Percentiles rank a stretch among this genome's conserved stretches.
phyloP scores from a whole-genome alignment of 1,284 basidiomycete species.

The Amylostereum chailletii region DNA sequence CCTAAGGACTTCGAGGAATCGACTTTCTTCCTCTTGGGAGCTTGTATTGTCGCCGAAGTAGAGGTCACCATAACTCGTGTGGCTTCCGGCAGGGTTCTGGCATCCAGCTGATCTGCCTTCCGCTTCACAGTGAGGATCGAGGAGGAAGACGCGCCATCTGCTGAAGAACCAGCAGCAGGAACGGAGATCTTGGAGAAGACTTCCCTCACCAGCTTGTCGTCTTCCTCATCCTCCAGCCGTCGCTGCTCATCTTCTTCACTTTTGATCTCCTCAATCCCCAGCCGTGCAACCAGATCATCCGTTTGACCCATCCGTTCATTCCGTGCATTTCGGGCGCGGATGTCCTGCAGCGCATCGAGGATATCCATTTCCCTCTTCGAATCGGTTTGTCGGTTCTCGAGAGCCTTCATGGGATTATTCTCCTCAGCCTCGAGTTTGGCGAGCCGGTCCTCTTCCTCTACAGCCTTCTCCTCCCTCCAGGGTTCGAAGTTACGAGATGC shows the following conservation, averaged over 20 bases:
- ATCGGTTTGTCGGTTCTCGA: constrained; percentile 88
- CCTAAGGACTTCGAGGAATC: constrained; percentile 56
- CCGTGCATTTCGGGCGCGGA: constrained; percentile 87
- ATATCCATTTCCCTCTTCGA: constrained; percentile 98
- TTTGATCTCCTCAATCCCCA: constrained; percentile 55
- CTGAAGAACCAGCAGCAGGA: constrained; percentile 21
- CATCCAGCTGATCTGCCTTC: constrained; percentile 68
- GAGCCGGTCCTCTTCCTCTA: constrained; percentile 68
- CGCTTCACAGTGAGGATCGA: constrained; percentile 68
- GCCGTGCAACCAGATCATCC: constrained; percentile 50
- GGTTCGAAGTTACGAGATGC: constrained; percentile 93
- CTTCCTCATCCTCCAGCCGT: constrained; percentile 76
- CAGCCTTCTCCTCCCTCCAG: constrained; percentile 73
- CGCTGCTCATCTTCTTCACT: constrained; percentile 62
- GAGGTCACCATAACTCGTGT: constrained; percentile 55
- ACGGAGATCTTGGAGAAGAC: constrained; percentile 75
- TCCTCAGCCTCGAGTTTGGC: constrained; percentile 80
- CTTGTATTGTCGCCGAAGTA: constrained; percentile 31
- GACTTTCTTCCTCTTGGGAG: constrained; percentile 57
- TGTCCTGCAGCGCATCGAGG: constrained; percentile 92
- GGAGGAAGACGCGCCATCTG: constrained; percentile 21
- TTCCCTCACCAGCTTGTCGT: constrained; percentile 80
- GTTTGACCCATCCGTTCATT: constrained; percentile 73
- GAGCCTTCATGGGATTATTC: constrained; percentile 93
- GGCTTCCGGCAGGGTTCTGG: constrained; percentile 66